phyloP scores from a whole-genome alignment of 2,329 filamentous ascomycete genomes.

The Hypocreales sp. region DNA sequence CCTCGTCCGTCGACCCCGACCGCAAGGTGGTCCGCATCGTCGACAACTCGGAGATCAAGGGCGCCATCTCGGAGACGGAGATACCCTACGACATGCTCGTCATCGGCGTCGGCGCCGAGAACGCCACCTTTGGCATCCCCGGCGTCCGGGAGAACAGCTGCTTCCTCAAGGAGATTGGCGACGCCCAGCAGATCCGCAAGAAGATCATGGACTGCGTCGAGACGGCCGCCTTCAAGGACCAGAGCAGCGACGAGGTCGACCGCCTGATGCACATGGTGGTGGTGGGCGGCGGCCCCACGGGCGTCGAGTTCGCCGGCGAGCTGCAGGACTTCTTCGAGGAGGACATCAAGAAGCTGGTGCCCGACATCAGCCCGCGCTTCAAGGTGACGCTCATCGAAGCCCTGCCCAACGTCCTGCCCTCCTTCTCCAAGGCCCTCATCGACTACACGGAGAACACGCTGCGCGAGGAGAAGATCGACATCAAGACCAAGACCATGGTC shows the following conservation, averaged over 20 bases:
- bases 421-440: slow-evolving; percentile 98
- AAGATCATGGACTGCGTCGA: slow-evolving; percentile 99
- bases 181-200: slow-evolving; percentile 92
- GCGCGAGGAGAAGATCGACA: slow-evolving; percentile 95
- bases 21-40: slow-evolving; percentile 78
- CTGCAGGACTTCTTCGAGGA: slow-evolving; percentile 98
- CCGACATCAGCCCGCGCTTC: slow-evolving; percentile 89
- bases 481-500: slow-evolving; percentile 97
- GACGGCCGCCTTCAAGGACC: slow-evolving; percentile 96
- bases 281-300: slow-evolving; percentile 82
- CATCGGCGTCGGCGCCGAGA: slow-evolving; percentile 92
- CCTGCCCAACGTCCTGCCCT: slow-evolving; percentile 87
- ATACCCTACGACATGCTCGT: slow-evolving; percentile 98
- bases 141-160: slow-evolving; percentile 91
- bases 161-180: slow-evolving; percentile 96
- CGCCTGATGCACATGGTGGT: slow-evolving; percentile 97
- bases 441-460: slow-evolving; percentile 99
- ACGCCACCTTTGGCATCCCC: slow-evolving; percentile 94
- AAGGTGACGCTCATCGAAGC: slow-evolving; percentile 96
- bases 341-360: slow-evolving; percentile 95
- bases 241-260: slow-evolving; percentile 73
- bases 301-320: slow-evolving; percentile 96
- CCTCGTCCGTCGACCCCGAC: slow-evolving; percentile 85
- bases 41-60: slow-evolving; percentile 88
- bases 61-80: slow-evolving; percentile 65